Evolutionary conservation across 2,329 filamentous ascomycete species (phyloP), one percentile per base, ranked within the genome.

Genomic region (Talaromyces sp.): DNA sequence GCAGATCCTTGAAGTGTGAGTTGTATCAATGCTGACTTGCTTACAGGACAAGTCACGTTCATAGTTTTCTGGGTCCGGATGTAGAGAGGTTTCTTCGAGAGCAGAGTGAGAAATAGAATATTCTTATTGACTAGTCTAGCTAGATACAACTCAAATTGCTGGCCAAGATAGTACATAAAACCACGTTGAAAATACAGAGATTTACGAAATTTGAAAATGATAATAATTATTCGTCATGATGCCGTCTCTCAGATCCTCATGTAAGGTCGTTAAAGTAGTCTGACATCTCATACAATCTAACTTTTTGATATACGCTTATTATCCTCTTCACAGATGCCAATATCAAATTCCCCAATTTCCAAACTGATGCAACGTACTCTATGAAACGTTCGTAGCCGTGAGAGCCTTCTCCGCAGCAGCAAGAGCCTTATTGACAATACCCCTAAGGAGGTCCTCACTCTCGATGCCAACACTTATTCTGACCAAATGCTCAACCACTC

Each of bases 401-500:
- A 58, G 34, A 25, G 49, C 25, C 36, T 58, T 25, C 6, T 25
- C 49, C 10, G 61, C 36, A 45, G 61, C 61, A 29, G 27, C n/a
- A 31, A 63, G 49, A 5, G 61, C 61, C 25, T 17, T 36, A 19
- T 63, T 27, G 3, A 63, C 25, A 36, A 58, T 3, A 17, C 31
- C 15, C 7, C 25, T 36, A n/a, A 63, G 49, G 25, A 47, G 13
- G 5, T 10, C n/a, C 19, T 45, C 22, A 10, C 27, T n/a, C 64
- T 71, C 68, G 25, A 69, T 27, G 11, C 70, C 71, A 60, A 71
- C 66, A 58, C 68, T 70, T 8, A 72, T 67, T 36, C 70, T 62
- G 7, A 71, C 58, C 60, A 72, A 67, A 67, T 69, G 67, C 45
- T 68, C 64, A 6, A 65, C 51, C 45, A 76, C 67, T n/a, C 70